Evolutionary conservation across 805 yeast species (phyloP).

Genomic region (Kazachstania martiniae): DNA sequence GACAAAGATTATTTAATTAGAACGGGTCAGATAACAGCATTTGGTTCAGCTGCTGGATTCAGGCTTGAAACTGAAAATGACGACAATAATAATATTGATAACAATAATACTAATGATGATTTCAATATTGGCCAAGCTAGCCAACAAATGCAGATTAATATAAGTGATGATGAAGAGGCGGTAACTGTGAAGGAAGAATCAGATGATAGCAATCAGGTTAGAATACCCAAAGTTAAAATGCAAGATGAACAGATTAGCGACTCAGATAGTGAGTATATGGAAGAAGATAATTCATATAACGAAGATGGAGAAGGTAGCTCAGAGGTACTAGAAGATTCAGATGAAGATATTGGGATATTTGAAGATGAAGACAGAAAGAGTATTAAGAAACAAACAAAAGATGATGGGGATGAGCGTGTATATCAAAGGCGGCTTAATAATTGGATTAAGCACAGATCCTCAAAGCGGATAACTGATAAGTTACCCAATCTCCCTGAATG

Average conservation of each 20-base stretch:
- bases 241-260: slow-evolving; percentile 17
- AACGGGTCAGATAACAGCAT: slow-evolving; percentile 90
- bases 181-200: neutral
- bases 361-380: slow-evolving; percentile 12
- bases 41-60: slow-evolving; percentile 61
- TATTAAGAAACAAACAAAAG: slow-evolving; percentile 30
- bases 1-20: slow-evolving; percentile 73
- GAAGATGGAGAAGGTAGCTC: slow-evolving; percentile 17
- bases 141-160: slow-evolving; percentile 1
- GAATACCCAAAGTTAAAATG: too few species aligned
- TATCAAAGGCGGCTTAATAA: slow-evolving; percentile 49
- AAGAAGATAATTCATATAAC: slow-evolving; percentile 9
- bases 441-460: slow-evolving; percentile 50
- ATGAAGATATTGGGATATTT: slow-evolving; percentile 6
- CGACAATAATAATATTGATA: neutral
- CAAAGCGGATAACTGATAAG: slow-evolving; percentile 23
- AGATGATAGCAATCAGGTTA: neutral
- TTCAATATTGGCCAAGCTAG: neutral
- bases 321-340: slow-evolving; percentile 11
- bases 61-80: slow-evolving; percentile 11
- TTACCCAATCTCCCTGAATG: slow-evolving; percentile 40
- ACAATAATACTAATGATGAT: neutral
- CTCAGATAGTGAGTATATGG: slow-evolving; percentile 13
- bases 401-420: slow-evolving; percentile 70
- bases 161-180: slow-evolving; percentile 4